Base-by-base conservation (phyloP, 2,329 filamentous ascomycete genomes). In the Onygena corvina region DNA sequence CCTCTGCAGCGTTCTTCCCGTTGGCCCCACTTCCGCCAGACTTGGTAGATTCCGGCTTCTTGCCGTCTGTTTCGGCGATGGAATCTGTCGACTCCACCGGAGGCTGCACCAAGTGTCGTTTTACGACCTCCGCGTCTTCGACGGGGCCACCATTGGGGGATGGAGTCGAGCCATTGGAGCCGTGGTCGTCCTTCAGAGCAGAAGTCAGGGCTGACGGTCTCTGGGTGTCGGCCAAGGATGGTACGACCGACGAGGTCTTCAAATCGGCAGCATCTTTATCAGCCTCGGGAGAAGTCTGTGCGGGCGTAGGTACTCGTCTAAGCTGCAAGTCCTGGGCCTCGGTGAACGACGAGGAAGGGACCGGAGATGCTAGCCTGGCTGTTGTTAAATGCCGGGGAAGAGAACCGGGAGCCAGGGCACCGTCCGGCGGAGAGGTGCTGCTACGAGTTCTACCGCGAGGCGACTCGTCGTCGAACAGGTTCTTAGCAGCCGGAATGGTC, bases 71-170 rank as follows among this genome's bases (percentile, higher is more conserved):
- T 4, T 42, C 38, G 30, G 30, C n/a, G 25, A 5, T 20, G 27
- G 30, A 18, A 14, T 31, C 42, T 9, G 42, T 27, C 27, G 25
- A 18, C 9, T 46, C 27, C 4, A 12, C 7, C 50, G 70, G 68
- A n/a, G 84, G 81, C 60, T 83, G 79, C 16, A 95, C 86, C 59
- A 94, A 69, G 72, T 98, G 92, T 57, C 90, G 77, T 64, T 83
- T 88, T 56, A 98, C 78, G 48, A 96, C 86, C 63, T 95, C 89
- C 12, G 88, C 84, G 60, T 96, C 87, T 67, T 96, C 89, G 61
- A 83, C 83, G 3, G 83, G 80, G 34, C 72, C 68, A 44, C 73
- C 76, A 46, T 67, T 65, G 52, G 64, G 65, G 46, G 71, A 61
- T 42, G 65, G 53, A 67, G 66, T 56, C 59, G 66, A 56, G 46